Base-by-base conservation (phyloP, 768 basidiomycete species). In the Tricholoma matsutake region DNA sequence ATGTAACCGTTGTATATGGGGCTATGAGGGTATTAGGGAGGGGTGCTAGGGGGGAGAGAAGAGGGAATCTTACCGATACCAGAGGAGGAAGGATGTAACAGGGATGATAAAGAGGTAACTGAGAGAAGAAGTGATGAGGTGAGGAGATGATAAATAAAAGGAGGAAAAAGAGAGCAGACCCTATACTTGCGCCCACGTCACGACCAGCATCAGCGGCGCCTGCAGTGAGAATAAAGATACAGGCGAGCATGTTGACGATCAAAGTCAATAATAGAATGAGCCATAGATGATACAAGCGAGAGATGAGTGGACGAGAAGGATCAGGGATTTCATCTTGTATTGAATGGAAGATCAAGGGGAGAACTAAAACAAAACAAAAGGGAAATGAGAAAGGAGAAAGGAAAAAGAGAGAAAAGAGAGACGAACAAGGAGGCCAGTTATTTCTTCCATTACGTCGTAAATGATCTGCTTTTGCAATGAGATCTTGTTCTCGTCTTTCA, bases 1-100 rank as follows among this genome's bases (percentile, higher is more conserved):
- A 94, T 93, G 79, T 94, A 96, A 57, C 92, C 96, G 68, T 97
- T 96, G 79, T 98, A 98, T 71, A 96, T 92, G 14, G 96, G 96
- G 69, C 94, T 94, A 69, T 37, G 31, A 34, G 55, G 58, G 29
- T 61, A 59, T 52, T 6, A 51, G 29, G 56, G 35, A 58, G 62
- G 63, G 14, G 59, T 65, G 56, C 56, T 62, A 45, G 59, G 56
- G 6, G 60, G 25, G 45, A 59, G 58, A 56, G 56, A 60, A 54
- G 65, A 62, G 31, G 34, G 39, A 35, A 22, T 71, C 89, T 69
- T 64, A 91, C 92, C 94, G 86, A 73, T 96, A 99, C 96, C 96
- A 98, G 63, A 95, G 81, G 62, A 98, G 79, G 79, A 99, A 98
- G 13, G 92, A 94, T 35, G 86, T 72, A 37, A 84, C 74, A 10